Evolutionary conservation across 2,329 filamentous ascomycete genomes (phyloP), one percentile per base, ranked within the genome.

Genomic region (Chaetomium strumarium): DNA sequence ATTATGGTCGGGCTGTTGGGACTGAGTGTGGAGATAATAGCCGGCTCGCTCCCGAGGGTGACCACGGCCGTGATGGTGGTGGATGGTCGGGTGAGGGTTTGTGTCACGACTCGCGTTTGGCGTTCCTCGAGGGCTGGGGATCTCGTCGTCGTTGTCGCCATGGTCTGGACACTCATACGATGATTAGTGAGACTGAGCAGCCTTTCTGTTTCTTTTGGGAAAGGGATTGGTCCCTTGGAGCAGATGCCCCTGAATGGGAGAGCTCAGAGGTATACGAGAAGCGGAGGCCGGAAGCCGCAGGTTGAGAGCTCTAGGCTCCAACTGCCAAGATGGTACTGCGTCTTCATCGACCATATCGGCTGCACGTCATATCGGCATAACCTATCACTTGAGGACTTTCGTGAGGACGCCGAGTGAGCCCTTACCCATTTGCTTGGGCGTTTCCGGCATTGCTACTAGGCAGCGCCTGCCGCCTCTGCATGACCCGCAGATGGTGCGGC

Each of bases 31-130:
- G 56, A 38, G 39, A 53, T 40, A 31, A 55, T 33, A 17, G 36
- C 17, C n/a, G 46, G 55, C 29, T 19, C 55, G 48, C 20, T 53
- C 20, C 63, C 63, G 16, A 65, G 60, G 9, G 69, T 70, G 55
- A 72, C 64, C 47, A 64, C 44, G 4, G 69, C 66, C 11, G 64
- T 67, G 51, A 70, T 66, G n/a, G 70, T 72, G 37, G 69, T 68
- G 33, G 59, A 61, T 5, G 64, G 59, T 8, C 66, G 61, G 13
- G 60, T 61, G 30, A 72, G 62, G 4, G 65, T 71, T 59, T 72
- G 70, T 14, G 68, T 71, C 39, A 72, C 61, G 41, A 71, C 59
- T 11, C 53, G 54, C 7, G 39, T 49, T 39, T 57, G 48, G 39
- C 55, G 54, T 43, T 13, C n/a, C 34, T 48, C 19, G 41, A 58